phyloP scores from a whole-genome alignment of 2,329 filamentous ascomycete species.

The Sphaceloma murrayae region DNA sequence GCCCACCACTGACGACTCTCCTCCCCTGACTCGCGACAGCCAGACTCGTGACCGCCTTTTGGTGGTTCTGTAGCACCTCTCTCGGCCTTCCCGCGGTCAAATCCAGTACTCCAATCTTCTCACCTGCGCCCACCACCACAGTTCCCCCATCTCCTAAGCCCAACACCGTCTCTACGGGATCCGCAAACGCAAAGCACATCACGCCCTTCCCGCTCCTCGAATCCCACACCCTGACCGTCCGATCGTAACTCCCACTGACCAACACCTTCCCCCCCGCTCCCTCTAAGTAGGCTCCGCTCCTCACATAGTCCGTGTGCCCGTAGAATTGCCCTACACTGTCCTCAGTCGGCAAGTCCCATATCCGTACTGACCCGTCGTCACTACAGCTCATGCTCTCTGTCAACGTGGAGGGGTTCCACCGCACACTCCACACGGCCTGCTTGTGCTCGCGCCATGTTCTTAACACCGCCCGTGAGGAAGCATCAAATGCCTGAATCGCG shows the following conservation, averaged over 20 bases:
- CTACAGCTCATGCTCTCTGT: constrained; percentile 81
- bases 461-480: constrained; percentile 78
- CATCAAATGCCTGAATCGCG: constrained; percentile 89
- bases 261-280: constrained; percentile 58
- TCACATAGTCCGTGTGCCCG: constrained; percentile 88
- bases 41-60: constrained; percentile 91
- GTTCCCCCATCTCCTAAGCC: constrained; percentile 80
- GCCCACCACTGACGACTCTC: constrained; percentile 73
- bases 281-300: constrained; percentile 77
- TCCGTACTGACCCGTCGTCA: constrained; percentile 82
- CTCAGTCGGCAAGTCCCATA: constrained; percentile 87
- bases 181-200: constrained; percentile 92
- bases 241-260: constrained; percentile 87
- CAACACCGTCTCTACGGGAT: constrained; percentile 78
- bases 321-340: constrained; percentile 66
- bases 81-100: constrained; percentile 83
- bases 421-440: constrained; percentile 84
- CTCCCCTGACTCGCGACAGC: constrained; percentile 70
- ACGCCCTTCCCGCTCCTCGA: constrained; percentile 60
- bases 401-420: constrained; percentile 74
- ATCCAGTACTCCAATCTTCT: constrained; percentile 82
- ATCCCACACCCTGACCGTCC: constrained; percentile 90
- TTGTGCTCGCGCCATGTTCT: constrained; percentile 94
- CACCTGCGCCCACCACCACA: constrained; percentile 73
- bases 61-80: constrained; percentile 82